phyloP scores from a whole-genome alignment of 768 basidiomycete genomes.

The Collybia sp. region DNA sequence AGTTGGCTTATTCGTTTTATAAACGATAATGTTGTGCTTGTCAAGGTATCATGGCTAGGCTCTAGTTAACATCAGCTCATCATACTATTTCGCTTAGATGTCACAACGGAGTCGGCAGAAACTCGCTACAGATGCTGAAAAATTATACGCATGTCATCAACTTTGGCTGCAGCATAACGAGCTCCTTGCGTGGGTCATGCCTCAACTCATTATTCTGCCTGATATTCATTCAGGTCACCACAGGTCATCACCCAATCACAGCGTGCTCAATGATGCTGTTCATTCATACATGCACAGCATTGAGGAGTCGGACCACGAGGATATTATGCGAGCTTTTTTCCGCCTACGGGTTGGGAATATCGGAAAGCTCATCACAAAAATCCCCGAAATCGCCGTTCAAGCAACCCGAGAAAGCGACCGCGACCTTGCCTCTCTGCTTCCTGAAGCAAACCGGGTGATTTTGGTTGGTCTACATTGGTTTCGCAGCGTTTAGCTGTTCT shows the following conservation, averaged over 20 bases:
- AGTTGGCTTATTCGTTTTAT: constrained; percentile 88
- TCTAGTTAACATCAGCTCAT: no score
- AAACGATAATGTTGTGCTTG: constrained; percentile 77
- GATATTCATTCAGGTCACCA: constrained; percentile 1
- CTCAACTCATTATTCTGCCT: not conserved
- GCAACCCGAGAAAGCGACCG: constrained; percentile 38
- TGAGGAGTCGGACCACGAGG: constrained; percentile 58
- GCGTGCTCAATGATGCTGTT: constrained; percentile 68
- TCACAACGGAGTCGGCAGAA: constrained; percentile 74
- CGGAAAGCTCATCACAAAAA: constrained; percentile 60
- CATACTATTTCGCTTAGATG: constrained; percentile 42
- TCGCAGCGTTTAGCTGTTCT: constrained; percentile 1
- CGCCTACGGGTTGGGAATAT: constrained; percentile 61
- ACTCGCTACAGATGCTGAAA: constrained; percentile 81
- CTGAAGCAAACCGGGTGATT: constrained; percentile 66
- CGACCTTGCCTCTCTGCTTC: constrained; percentile 40
- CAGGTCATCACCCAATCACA: constrained; percentile 53
- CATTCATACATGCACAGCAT: constrained; percentile 60
- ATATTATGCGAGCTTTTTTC: constrained; percentile 84
- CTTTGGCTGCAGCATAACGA: constrained; percentile 80
- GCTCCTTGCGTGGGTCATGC: constrained; percentile 47
- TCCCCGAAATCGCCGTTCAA: constrained; percentile 42
- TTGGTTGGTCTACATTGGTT: constrained; percentile 44
- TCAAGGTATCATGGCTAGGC: constrained; percentile 47
- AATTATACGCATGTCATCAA: constrained; percentile 73